Evolutionary conservation across 2,329 filamentous ascomycete species (phyloP), one percentile per base, ranked within the genome.

Genomic region (Pseudogymnoascus destructans): DNA sequence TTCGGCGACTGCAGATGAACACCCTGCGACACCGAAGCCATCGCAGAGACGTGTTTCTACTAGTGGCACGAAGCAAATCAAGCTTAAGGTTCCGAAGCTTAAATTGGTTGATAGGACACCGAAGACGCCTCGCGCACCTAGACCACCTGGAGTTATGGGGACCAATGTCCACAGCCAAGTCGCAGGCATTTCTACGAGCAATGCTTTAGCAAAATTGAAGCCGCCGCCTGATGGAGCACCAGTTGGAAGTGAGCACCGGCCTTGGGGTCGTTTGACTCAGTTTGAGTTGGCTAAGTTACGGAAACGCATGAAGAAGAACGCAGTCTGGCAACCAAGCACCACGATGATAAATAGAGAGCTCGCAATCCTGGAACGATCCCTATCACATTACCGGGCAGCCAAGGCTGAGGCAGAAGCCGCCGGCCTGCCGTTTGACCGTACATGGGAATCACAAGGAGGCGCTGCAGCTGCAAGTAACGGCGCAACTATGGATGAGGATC

Each of bases 251-350:
- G 78, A 85, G 59, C 57, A 58, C 64, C 78, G 80, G 9, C 83
- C 83, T 0, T 86, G 83, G 83, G 73, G 85, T 21, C 81, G 81
- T 64, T 74, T 86, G 35, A 85, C 82, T 5, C 73, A 77, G 13
- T 85, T 80, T 62, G 83, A 86, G 67, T 74, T 86, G 52, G 82
- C 82, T 0, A 79, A 82, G 62, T 75, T 93, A 6, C 77, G 88
- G 61, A 93, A 93, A 72, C 79, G 86, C 15, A 93, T 93, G 88
- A 93, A 93, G 78, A 93, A 93, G 76, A 93, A 93, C 66, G 86
- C 87, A 0, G 84, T 87, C 3, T 93, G 88, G 88, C 84, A 81
- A 2, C 88, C 88, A 0, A 91, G 86, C 62, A 86, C 89, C 65
- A 91, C 88, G 0, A 93, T 93, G 88, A 87, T 92, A 62, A 81